phyloP scores from a whole-genome alignment of 495 filamentous ascomycete genomes.

The Pseudevernia furfuracea region DNA sequence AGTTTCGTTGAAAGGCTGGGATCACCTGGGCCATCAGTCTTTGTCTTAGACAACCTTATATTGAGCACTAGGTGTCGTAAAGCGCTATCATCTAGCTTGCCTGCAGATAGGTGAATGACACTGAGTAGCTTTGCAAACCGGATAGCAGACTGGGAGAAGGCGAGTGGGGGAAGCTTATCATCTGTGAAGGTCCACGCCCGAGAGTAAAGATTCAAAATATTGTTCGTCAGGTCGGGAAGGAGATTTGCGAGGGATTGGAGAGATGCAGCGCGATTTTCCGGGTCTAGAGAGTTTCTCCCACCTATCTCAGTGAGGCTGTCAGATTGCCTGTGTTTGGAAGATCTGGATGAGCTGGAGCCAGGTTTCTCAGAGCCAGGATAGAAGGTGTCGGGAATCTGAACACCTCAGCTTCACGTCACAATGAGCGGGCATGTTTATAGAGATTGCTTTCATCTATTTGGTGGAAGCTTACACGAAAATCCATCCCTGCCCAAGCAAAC shows the following conservation, averaged over 20 bases:
- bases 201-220: constrained; percentile 74
- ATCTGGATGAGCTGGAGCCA: constrained; percentile 33
- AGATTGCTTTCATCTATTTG: constrained; percentile 14
- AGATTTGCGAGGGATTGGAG: constrained; percentile 55
- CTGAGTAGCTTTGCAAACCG: constrained; percentile 68
- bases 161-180: constrained; percentile 71
- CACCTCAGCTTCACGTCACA: constrained; percentile 16
- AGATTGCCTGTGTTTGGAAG: constrained; percentile 29
- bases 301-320: constrained; percentile 41
- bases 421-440: not conserved
- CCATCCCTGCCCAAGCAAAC: constrained; percentile 74
- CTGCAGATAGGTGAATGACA: constrained; percentile 59
- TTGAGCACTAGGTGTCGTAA: constrained; percentile 60
- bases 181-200: constrained; percentile 66
- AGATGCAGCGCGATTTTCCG: constrained; percentile 47
- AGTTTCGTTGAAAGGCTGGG: constrained; percentile 42
- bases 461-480: constrained; percentile 62
- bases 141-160: constrained; percentile 75
- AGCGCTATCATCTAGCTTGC: constrained; percentile 57
- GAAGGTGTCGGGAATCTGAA: constrained; percentile 54
- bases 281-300: constrained; percentile 30
- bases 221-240: constrained; percentile 68
- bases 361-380: constrained; percentile 52
- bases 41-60: constrained; percentile 32
- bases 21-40: constrained; percentile 38